Base-by-base conservation (phyloP, 306 rosid species). In the Quercus cerris region DNA sequence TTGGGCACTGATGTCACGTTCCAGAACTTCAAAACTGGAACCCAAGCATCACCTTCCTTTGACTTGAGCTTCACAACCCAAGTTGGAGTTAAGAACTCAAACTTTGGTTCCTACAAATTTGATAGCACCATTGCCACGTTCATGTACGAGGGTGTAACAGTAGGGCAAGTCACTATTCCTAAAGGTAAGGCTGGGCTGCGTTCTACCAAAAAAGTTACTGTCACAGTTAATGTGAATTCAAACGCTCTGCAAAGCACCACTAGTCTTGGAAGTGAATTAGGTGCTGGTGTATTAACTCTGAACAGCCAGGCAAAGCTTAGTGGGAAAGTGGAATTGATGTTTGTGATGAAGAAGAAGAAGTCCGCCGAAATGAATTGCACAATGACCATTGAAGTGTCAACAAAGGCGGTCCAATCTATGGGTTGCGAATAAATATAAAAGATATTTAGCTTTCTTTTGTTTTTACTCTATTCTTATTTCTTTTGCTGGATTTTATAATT, bases 91-190 rank as follows among this genome's bases (percentile, higher is more conserved):
- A 70, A 71, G 76, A 77, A 66, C 80, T 0, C 80, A 66, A 77
- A 78, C 55, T 78, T 35, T 56, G 81, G 71, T 38, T 71, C 70
- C 25, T 70, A 44, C 30, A 70, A 78, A 20, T 70, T 56, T 44
- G 76, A 70, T 10, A 51, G 57, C 30, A 18, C 59, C 6, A 58
- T 17, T 23, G 76, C 25, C 30, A 70, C 17, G 6, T 70, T 70
- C 31, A 1, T 46, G 23, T 58, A 78, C 70, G 22, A 70, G 28
- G 71, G 76, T 5, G 12, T 13, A 3, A 56, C 33, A 3, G 6
- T 70, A 17, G 71, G 76, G 19, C 9, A 19, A 46, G 33, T 70
- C 30, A 27, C 3, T 44, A 33, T 78, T 25, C 69, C 75, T 17
- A 78, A 33, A 20, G 5, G 58, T 46, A 78, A 69, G 46, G 81